Conservation (phyloP, 352 stramenopile species). For the Thraustotheca clavata region DNA sequence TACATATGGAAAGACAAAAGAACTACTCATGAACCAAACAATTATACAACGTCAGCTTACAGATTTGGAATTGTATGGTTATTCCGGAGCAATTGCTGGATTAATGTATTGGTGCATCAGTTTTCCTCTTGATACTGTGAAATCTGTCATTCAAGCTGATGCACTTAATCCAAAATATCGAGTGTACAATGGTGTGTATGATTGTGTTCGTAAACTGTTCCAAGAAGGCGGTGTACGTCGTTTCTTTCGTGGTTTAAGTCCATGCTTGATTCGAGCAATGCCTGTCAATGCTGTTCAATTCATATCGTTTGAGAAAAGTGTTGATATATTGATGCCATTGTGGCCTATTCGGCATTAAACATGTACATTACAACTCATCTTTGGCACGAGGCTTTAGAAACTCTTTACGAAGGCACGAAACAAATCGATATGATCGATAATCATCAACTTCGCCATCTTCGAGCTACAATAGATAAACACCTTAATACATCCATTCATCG, state of each 20-base stretch:
- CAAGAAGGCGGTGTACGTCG: conserved; percentile 45
- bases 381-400: not conserved
- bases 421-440: not conserved
- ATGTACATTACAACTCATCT: conserved; percentile 9
- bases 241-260: conserved; percentile 77
- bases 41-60: conserved; percentile 33
- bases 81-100: conserved; percentile 57
- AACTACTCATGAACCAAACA: conserved; percentile 40
- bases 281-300: conserved; percentile 80
- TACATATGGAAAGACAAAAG: conserved; percentile 65
- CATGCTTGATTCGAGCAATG: conserved; percentile 65
- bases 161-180: conserved; percentile 42
- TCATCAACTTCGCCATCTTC: conserved; percentile 21
- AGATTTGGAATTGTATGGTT: conserved; percentile 43
- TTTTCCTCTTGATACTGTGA: conserved; percentile 76
- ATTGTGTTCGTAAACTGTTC: conserved; percentile 62
- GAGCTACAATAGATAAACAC: conserved; percentile 5
- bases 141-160: conserved; percentile 76
- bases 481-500: not conserved
- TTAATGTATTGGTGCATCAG: conserved; percentile 81
- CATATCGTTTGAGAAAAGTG: conserved; percentile 61
- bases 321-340: conserved; percentile 11
- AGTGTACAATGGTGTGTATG: conserved; percentile 47
- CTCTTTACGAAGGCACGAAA: conserved; percentile 10
- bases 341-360: not conserved